A percentile compares a stretch with the other conserved stretches of the same genome.
These are phyloP conservation scores for Penicillium cosmopolitanum DNA, from an alignment of 495 filamentous ascomycete species.

Conservation along the genomic window DNA sequence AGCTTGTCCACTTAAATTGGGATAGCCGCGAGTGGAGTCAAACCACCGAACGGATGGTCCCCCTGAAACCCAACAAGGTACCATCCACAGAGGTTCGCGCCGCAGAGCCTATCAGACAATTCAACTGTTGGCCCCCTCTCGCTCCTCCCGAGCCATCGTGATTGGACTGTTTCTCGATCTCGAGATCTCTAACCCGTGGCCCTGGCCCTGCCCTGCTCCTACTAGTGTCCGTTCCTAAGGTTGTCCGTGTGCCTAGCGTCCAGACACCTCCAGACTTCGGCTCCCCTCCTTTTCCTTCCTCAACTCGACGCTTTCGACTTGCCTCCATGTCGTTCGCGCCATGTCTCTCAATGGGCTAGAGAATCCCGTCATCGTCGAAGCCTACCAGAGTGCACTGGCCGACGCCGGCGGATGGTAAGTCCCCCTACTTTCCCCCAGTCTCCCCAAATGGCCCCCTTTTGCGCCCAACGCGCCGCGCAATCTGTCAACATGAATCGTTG, in stretches of 20 bases:
- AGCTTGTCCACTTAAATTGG: conserved; percentile 28
- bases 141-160: conserved; percentile 13
- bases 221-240: neutral
- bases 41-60: conserved; percentile 15
- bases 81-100: conserved; percentile 12
- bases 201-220: conserved; percentile 1
- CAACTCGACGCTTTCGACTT: conserved; percentile 13
- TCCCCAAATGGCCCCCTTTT: conserved; percentile 6
- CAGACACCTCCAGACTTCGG: conserved; percentile 9
- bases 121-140: neutral
- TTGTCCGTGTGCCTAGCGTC: conserved; percentile 7
- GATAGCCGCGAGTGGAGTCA: conserved; percentile 32
- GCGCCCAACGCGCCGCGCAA: conserved; percentile 12
- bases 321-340: conserved; percentile 47
- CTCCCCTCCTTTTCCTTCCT: conserved; percentile 17
- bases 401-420: conserved; percentile 97
- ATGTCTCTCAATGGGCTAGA: conserved; percentile 99
- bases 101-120: neutral
- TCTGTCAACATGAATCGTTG: neutral
- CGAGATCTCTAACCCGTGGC: conserved; percentile 25
- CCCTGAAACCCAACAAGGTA: conserved; percentile 22
- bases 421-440: conserved; percentile 3
- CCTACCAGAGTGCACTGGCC: conserved; percentile 74
- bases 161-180: conserved; percentile 28
- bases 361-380: conserved; percentile 75